phyloP scores from a whole-genome alignment of 2,329 filamentous ascomycete species.

The Ceratocystis cacaofunesta region DNA sequence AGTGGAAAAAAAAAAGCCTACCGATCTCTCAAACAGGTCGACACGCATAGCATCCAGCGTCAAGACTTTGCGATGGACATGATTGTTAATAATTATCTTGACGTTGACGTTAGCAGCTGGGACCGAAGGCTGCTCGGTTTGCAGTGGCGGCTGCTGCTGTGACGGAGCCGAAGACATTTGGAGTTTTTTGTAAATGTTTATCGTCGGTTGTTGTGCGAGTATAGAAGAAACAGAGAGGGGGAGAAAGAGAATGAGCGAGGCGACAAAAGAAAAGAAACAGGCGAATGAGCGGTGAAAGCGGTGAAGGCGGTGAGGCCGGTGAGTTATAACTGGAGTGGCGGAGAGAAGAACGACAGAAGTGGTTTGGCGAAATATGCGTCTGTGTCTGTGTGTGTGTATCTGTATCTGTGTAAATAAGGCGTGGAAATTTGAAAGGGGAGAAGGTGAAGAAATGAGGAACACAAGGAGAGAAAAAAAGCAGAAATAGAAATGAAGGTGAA shows the following conservation, averaged over 20 bases:
- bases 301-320: neutral
- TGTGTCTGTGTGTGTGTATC: neutral
- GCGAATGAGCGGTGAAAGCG: neutral
- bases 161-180: too few species aligned
- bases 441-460: constrained; percentile 15
- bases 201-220: too few species aligned
- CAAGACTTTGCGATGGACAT: neutral
- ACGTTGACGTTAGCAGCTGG: neutral
- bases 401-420: neutral
- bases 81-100: neutral
- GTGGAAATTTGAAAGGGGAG: neutral
- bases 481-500: constrained; percentile 15
- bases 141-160: too few species aligned
- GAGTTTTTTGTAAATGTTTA: too few species aligned
- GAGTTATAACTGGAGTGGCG: constrained; percentile 2
- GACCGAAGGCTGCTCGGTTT: neutral
- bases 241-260: neutral
- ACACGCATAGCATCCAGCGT: constrained; percentile 30
- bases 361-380: too few species aligned
- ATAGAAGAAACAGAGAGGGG: too few species aligned
- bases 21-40: constrained; percentile 63
- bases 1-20: constrained; percentile 35
- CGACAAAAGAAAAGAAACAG: neutral
- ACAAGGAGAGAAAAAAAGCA: constrained; percentile 8
- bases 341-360: constrained; percentile 15